Evolutionary conservation across 768 basidiomycete genomes (phyloP).

Genomic region (Dentipellis sp.): DNA sequence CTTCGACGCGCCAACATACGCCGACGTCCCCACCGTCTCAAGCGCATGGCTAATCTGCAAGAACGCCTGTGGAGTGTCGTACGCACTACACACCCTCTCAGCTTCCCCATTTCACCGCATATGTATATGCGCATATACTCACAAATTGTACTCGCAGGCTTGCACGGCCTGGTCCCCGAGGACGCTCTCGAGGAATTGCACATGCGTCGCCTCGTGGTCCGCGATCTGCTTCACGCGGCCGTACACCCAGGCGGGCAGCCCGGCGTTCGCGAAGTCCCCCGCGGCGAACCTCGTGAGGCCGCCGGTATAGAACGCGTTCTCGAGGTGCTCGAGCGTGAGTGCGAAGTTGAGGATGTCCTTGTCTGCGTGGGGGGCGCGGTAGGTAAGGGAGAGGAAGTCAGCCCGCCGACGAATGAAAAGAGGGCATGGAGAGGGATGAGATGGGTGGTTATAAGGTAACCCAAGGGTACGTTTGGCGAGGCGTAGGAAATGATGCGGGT

Average conservation of each 20-base stretch:
- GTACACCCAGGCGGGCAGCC: slow-evolving; percentile 28
- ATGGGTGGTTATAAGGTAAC: no score
- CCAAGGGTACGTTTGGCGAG: no score
- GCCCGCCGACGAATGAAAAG: no score
- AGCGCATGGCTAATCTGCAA: slow-evolving; percentile 39
- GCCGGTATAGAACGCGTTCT: slow-evolving; percentile 24
- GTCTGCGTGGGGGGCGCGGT: slow-evolving; percentile 7
- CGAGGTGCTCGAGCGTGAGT: slow-evolving; percentile 29
- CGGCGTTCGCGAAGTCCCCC: slow-evolving; percentile 28
- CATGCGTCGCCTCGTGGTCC: slow-evolving; percentile 33
- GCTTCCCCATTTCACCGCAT: neutral
- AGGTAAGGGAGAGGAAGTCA: no score
- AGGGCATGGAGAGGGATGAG: no score
- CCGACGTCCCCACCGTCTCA: slow-evolving; percentile 45
- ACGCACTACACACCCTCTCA: slow-evolving; percentile 24
- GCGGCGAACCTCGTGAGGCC: slow-evolving; percentile 28
- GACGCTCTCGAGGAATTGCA: slow-evolving; percentile 24
- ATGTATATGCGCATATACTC: neutral
- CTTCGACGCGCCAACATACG: slow-evolving; percentile 47
- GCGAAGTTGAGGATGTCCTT: slow-evolving; percentile 23
- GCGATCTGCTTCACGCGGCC: slow-evolving; percentile 27
- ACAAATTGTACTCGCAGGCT: slow-evolving; percentile 33
- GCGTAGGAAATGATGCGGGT: no score
- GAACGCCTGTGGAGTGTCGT: slow-evolving; percentile 39
- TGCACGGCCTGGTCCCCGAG: slow-evolving; percentile 27